A percentile compares a stretch with the other conserved stretches of the same genome.
Conservation (phyloP, 345 rosid genomes). For the Corchorus olitorius region DNA sequence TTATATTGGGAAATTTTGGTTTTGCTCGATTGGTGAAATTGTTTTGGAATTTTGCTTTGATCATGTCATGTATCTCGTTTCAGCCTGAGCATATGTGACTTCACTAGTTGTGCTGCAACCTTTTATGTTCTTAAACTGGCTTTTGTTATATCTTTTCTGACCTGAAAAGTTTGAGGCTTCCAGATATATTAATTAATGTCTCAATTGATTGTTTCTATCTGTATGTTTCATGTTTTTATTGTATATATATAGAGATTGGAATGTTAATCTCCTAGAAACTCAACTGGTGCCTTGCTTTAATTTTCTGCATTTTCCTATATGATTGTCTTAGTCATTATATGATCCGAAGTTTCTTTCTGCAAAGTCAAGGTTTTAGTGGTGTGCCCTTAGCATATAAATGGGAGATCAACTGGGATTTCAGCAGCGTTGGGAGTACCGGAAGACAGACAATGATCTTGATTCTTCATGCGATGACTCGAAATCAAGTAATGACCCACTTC, state of each 20-base stretch:
- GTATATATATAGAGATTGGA: not conserved
- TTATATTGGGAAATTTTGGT: not conserved
- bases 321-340: not conserved
- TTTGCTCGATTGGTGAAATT: not conserved
- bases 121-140: not conserved
- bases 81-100: not conserved
- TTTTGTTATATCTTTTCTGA: not conserved
- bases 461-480: constrained; percentile 47
- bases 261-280: not conserved
- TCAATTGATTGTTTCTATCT: not conserved
- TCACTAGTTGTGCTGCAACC: not conserved
- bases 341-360: not conserved
- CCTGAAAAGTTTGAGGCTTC: not conserved
- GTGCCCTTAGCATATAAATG: constrained; percentile 24
- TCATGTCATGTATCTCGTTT: not conserved
- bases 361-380: not conserved
- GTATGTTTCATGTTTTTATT: not conserved
- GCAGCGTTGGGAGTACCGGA: constrained; percentile 58
- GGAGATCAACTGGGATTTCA: constrained; percentile 37
- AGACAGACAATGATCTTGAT: constrained; percentile 38
- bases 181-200: not conserved
- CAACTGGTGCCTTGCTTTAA: not conserved
- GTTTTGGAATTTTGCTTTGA: constrained; percentile 4
- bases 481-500: constrained; percentile 29
- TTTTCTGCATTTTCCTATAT: not conserved